A percentile compares a stretch with the other conserved stretches of the same genome.
Conservation (phyloP, 805 yeast genomes). For the Saturnispora bothae region DNA sequence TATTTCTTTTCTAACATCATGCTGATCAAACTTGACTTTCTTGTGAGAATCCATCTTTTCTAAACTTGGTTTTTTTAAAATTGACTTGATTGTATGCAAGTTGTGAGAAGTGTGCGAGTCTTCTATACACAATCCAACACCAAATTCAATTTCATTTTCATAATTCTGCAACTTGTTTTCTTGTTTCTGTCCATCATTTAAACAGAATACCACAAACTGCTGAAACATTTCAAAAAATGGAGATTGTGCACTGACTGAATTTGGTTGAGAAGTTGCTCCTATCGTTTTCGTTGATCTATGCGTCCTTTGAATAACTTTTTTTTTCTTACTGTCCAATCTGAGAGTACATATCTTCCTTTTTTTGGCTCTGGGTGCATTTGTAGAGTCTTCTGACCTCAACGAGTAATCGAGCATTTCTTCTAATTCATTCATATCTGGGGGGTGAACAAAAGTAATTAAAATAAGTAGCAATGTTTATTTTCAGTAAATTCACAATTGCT, state of each 20-base stretch:
- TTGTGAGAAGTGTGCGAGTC: neutral
- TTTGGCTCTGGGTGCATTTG: neutral
- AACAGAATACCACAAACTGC: neutral
- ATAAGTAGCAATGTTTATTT: too few relatives aligned
- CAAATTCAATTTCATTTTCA: neutral
- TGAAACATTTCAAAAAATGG: slow-evolving; percentile 1
- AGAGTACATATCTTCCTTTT: neutral
- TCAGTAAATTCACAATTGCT: too few relatives aligned
- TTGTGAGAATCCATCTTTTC: neutral
- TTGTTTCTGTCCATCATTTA: too few relatives aligned
- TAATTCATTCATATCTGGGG: too few relatives aligned
- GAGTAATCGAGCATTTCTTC: too few relatives aligned
- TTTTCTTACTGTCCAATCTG: neutral
- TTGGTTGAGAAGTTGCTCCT: too few relatives aligned
- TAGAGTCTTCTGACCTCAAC: too few relatives aligned
- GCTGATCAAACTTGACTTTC: neutral
- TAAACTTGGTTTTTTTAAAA: neutral
- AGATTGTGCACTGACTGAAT: too few relatives aligned
- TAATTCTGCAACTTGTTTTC: too few relatives aligned
- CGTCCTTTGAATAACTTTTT: neutral
- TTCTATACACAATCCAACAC: neutral
- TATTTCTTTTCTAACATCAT: too few relatives aligned
- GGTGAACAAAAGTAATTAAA: too few relatives aligned
- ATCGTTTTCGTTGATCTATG: neutral
- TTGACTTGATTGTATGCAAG: neutral